Base-by-base conservation (phyloP, 495 filamentous ascomycete genomes). In the Neurospora pannonica region DNA sequence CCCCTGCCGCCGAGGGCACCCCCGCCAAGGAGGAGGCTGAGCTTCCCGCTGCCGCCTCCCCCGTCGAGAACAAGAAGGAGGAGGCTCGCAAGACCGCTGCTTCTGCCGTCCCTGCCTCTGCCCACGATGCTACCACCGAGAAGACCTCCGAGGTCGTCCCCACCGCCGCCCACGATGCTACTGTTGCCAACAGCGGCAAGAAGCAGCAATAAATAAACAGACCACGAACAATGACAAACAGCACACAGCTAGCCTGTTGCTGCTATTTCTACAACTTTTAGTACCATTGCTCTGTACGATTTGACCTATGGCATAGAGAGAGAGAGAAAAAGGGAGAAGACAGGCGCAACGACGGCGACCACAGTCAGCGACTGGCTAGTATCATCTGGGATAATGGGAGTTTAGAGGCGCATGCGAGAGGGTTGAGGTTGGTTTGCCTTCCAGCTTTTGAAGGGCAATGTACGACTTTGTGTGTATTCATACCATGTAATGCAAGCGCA, bases 151-250 rank as follows among this genome's bases (percentile, higher is more conserved):
- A 70, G 72, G 70, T 15, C 19, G 31, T 76, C 11, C 79, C 79
- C 2, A 76, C 77, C 73, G 40, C 73, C 69, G 76, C 76, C 2
- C 31, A 71, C 37, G 80, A 81, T 54, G 78, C 80, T 38, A 81
- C 80, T 2, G 69, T 69, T 37, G 80, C 79, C 3, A 82, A 80
- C 76, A 40, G 77, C 43, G 60, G 28, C 70, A 80, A 76, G 73
- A 46, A 79, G 75, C 75, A 78, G 38, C 38, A 72, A 60, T 67
- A 67, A 67, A 67, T 67, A 36, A 34, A 67, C 28, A 34, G 54
- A 67, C 7, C 2, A 67, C 54, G 15, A 67, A 67, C 54, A 67
- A 67, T 67, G 28, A 67, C 28, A 34, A 48, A 34, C 28, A 17
- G 8, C 28, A 34, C 54, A 62, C 28, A 62, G 54, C 54, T 34